Base-by-base conservation (phyloP, 2,329 filamentous ascomycete genomes). In the Graphiopsis chlorocephala region DNA sequence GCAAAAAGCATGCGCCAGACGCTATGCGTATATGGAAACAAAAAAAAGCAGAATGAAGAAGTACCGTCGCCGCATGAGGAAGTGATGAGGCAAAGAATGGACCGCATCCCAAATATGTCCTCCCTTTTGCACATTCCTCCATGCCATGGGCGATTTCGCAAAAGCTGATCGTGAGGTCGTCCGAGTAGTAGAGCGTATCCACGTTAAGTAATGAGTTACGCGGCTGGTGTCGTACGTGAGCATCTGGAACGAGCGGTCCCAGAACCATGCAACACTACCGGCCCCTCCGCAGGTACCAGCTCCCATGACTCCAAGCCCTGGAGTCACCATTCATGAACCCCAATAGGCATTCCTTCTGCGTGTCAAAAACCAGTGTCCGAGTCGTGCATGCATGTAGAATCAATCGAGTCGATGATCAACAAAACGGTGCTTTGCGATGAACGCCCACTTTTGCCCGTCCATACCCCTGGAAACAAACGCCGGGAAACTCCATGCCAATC, bases 381-480 rank as follows among this genome's bases (percentile, higher is more conserved):
- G 28, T 28, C 50, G n/a, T 56, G 53, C 23, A 56, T 56, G 31
- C 26, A 29, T 53, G 28, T 31, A 53, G 29, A 35, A 23, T 56
- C 53, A 38, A 23, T 23, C 31, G 45, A 52, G 31, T 31, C 50
- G 20, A 31, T 23, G 31, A 53, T 31, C 47, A 23, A 48, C 15
- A 23, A 28, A 35, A 12, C 23, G 47, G 35, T 61, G 59, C 59
- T 61, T 53, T 53, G 50, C 26, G 47, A 47, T 23, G 59, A 61
- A 61, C 31, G 59, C 59, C 47, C 29, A 48, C 59, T 61, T 61
- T 33, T 55, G 15, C 38, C 31, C 28, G 14, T 26, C 42, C 57
- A 52, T 23, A 31, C 17, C 59, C 45, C 15, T 38, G 47, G 3
- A 61, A 52, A 26, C 20, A 61, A 50, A 61, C 59, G 45, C 59